Evolutionary conservation across 2,329 filamentous ascomycete species (phyloP).

Genomic region (Fulvia fulva): DNA sequence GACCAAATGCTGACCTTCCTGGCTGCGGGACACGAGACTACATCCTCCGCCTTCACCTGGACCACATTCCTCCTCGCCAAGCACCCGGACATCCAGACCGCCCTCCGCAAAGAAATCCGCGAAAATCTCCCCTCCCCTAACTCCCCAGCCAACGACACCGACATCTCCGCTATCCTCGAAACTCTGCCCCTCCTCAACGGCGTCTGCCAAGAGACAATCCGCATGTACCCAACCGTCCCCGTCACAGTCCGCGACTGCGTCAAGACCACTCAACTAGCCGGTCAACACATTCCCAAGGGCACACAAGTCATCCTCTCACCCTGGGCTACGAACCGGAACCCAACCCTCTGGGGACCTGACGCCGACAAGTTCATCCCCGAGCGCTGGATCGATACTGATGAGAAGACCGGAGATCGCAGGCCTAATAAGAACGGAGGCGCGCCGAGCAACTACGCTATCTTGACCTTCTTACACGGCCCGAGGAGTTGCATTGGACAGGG

Average conservation of each 20-base stretch:
- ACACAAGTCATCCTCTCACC: slow-evolving; percentile 39
- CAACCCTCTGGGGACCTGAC: slow-evolving; percentile 41
- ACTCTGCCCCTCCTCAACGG: slow-evolving; percentile 44
- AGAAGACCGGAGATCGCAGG: slow-evolving; percentile 24
- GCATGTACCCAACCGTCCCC: slow-evolving; percentile 47
- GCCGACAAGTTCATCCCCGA: slow-evolving; percentile 43
- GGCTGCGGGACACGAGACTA: slow-evolving; percentile 68
- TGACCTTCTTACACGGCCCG: slow-evolving; percentile 52
- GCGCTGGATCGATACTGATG: slow-evolving; percentile 42
- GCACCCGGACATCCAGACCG: slow-evolving; percentile 61
- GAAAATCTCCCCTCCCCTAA: slow-evolving; percentile 51
- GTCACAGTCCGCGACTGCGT: slow-evolving; percentile 44
- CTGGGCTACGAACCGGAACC: slow-evolving; percentile 42
- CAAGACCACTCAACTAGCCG: slow-evolving; percentile 40
- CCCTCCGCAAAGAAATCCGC: slow-evolving; percentile 66
- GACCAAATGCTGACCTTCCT: slow-evolving; percentile 56
- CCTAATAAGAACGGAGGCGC: slow-evolving; percentile 62
- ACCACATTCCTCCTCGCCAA: slow-evolving; percentile 65
- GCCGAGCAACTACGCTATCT: slow-evolving; percentile 49
- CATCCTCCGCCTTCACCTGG: slow-evolving; percentile 72
- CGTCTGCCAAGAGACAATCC: slow-evolving; percentile 44
- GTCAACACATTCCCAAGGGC: slow-evolving; percentile 37
- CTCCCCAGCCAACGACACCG: slow-evolving; percentile 23
- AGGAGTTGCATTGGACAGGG: slow-evolving; percentile 75
- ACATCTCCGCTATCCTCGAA: slow-evolving; percentile 39